These are phyloP conservation scores for Huntiella decipiens DNA, from an alignment of 2,329 filamentous ascomycete genomes.

Conservation along the genomic window DNA sequence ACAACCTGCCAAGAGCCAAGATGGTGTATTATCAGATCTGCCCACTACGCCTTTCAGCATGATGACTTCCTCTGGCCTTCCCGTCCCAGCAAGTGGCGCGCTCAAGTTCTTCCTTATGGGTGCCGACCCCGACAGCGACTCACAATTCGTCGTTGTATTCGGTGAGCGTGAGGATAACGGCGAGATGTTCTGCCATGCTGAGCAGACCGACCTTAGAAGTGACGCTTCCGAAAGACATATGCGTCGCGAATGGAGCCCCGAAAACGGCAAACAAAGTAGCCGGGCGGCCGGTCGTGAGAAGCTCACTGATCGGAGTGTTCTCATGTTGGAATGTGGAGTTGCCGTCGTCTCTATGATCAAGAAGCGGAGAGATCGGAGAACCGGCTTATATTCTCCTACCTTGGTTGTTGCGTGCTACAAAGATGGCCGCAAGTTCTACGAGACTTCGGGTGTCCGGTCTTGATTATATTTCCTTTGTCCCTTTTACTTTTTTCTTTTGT, in stretches of 20 bases:
- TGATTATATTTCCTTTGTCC: background rate
- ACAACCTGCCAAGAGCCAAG: constrained; percentile 3
- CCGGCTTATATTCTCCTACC: constrained; percentile 4
- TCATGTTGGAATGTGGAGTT: constrained; percentile 8
- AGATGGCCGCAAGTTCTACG: constrained; percentile 10
- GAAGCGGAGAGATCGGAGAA: constrained; percentile 5
- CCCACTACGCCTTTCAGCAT: constrained; percentile 3
- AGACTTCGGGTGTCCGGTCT: constrained; percentile 1
- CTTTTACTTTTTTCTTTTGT: background rate
- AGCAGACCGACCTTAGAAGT: constrained; percentile 3
- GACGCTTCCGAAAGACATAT: constrained; percentile 5
- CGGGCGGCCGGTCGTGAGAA: background rate
- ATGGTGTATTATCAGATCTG: constrained; percentile 9
- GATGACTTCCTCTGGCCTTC: constrained; percentile 1
- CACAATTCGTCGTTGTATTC: constrained; percentile 10
- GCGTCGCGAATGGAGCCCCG: constrained; percentile 7
- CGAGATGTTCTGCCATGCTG: constrained; percentile 5
- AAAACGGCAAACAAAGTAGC: background rate
- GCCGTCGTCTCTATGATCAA: constrained; percentile 11
- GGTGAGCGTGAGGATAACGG: constrained; percentile 1
- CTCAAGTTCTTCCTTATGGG: constrained; percentile 11
- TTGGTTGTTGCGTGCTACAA: constrained; percentile 9
- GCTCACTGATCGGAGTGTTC: constrained; percentile 8
- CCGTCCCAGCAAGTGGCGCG: constrained; percentile 5
- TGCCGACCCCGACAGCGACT: constrained; percentile 5